phyloP scores from a whole-genome alignment of 2,329 filamentous ascomycete species.

The Pseudogymnoascus sp. region DNA sequence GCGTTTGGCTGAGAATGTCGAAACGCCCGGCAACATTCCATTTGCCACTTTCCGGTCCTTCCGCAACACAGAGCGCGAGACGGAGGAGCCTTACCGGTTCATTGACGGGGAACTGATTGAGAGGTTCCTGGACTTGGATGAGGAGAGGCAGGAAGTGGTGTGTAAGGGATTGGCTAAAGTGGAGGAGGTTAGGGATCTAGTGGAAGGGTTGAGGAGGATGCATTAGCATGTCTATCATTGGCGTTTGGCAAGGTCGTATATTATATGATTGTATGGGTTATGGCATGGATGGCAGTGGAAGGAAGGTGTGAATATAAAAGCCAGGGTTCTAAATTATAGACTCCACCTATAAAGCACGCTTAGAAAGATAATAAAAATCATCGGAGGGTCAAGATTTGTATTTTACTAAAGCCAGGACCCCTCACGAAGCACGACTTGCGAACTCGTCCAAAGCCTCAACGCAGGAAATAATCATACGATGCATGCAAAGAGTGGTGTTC shows the following conservation, averaged over 20 bases:
- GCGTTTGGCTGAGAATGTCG: conserved; percentile 58
- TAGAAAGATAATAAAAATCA: conserved; percentile 2
- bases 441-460: not conserved
- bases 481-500: not conserved
- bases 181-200: conserved; percentile 53
- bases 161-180: conserved; percentile 52
- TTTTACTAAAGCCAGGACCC: not conserved
- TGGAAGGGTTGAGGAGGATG: conserved; percentile 57
- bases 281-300: not conserved
- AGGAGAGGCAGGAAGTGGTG: conserved; percentile 46
- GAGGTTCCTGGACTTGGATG: conserved; percentile 66
- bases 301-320: not conserved
- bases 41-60: conserved; percentile 81
- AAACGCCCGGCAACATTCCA: conserved; percentile 63
- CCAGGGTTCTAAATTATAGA: not conserved
- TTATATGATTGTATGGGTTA: not conserved
- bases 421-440: not conserved
- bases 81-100: conserved; percentile 74
- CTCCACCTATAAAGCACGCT: not conserved
- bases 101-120: conserved; percentile 91
- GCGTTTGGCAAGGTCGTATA: not conserved
- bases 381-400: not conserved
- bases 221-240: conserved; percentile 35
- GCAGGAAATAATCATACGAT: not conserved
- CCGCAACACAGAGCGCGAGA: conserved; percentile 61